phyloP scores from a whole-genome alignment of 768 basidiomycete species.

The Pisolithus orientalis region DNA sequence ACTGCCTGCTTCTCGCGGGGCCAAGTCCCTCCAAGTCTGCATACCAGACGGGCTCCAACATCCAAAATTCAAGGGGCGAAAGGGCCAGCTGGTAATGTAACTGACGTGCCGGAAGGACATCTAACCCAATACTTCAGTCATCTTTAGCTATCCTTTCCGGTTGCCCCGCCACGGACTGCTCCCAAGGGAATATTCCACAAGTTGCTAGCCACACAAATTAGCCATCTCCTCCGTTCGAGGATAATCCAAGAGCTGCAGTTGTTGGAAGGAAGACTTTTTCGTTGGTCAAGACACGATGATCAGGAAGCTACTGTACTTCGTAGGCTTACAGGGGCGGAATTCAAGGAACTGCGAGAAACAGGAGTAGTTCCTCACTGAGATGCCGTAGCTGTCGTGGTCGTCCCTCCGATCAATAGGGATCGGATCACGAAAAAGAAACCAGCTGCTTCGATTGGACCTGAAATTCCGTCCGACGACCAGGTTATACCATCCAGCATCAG shows the following conservation, averaged over 20 bases:
- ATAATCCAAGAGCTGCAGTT: constrained; percentile 72
- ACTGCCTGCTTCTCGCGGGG: constrained; percentile 28
- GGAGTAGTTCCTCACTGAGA: constrained; percentile 43
- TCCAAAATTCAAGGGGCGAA: constrained; percentile 47
- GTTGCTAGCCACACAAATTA: constrained; percentile 48
- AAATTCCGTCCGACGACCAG: constrained; percentile 15
- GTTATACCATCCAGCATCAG: neutral
- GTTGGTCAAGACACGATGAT: constrained; percentile 10
- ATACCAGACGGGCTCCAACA: constrained; percentile 65
- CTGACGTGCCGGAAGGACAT: constrained; percentile 51
- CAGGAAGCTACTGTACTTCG: constrained; percentile 42
- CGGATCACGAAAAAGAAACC: constrained; percentile 41
- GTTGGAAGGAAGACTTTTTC: constrained; percentile 40
- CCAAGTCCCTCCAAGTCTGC: constrained; percentile 24
- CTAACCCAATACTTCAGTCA: constrained; percentile 3
- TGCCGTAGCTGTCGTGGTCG: constrained; percentile 62
- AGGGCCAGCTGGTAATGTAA: constrained; percentile 43
- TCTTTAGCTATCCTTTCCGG: neutral
- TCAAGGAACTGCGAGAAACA: constrained; percentile 39
- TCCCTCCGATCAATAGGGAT: constrained; percentile 59
- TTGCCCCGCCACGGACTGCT: constrained; percentile 20
- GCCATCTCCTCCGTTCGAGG: constrained; percentile 63
- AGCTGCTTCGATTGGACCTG: constrained; percentile 31
- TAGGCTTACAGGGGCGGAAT: constrained; percentile 60
- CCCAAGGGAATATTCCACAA: constrained; percentile 32